Conservation (phyloP, 371 early-diverging fungal genomes). For the Lichtheimia ramosa region DNA sequence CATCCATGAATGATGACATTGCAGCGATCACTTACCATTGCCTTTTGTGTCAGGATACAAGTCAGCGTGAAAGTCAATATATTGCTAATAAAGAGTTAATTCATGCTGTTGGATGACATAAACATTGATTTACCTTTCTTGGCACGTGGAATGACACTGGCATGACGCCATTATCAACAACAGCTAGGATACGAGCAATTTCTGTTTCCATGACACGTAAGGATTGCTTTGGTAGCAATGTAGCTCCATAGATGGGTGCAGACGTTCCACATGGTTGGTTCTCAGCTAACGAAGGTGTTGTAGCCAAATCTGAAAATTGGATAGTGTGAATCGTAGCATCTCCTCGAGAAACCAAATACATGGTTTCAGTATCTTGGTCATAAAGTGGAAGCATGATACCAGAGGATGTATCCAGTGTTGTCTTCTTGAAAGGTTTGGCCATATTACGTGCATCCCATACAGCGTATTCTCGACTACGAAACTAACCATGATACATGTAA, state of each 20-base stretch:
- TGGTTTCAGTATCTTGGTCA: slow-evolving; percentile 75
- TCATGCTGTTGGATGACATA: background rate
- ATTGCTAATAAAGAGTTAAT: slow-evolving; percentile 35
- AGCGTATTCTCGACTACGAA: slow-evolving; percentile 66
- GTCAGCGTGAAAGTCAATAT: slow-evolving; percentile 78
- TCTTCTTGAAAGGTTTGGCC: slow-evolving; percentile 48
- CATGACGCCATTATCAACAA: slow-evolving; percentile 56
- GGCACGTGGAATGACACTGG: slow-evolving; percentile 72
- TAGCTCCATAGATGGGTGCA: slow-evolving; percentile 52
- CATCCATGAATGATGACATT: background rate
- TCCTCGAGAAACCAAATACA: slow-evolving; percentile 71
- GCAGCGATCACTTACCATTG: slow-evolving; percentile 17
- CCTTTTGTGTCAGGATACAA: slow-evolving; percentile 78
- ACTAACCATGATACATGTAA: slow-evolving; percentile 11
- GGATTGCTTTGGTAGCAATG: slow-evolving; percentile 68
- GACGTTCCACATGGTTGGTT: slow-evolving; percentile 49
- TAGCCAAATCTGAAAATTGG: slow-evolving; percentile 46
- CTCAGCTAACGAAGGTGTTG: slow-evolving; percentile 45
- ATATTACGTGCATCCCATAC: slow-evolving; percentile 75
- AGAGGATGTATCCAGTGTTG: slow-evolving; percentile 60
- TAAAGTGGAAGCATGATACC: slow-evolving; percentile 69
- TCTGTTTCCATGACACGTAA: slow-evolving; percentile 81
- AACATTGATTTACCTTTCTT: slow-evolving; percentile 45
- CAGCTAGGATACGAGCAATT: slow-evolving; percentile 62
- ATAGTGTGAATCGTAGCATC: slow-evolving; percentile 69